Conservation (phyloP, 176 grass and related monocot genomes). For the Elaeis guineensis region DNA sequence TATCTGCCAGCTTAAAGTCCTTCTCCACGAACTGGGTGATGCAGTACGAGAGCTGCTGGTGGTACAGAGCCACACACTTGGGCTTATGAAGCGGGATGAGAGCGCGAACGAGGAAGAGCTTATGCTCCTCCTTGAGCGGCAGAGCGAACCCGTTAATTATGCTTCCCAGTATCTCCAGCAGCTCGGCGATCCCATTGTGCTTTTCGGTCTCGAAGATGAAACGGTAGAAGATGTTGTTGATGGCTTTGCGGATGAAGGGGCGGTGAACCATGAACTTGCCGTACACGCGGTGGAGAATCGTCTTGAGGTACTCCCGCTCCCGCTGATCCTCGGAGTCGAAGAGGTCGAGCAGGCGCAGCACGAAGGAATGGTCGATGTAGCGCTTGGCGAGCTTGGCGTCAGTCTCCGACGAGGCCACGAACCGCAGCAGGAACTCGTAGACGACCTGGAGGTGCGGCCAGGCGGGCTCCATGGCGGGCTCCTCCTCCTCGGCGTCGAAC, state of each 20-base stretch:
- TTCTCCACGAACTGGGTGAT: constrained; percentile 87
- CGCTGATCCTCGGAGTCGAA: constrained; percentile 87
- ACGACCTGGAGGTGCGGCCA: constrained; percentile 80
- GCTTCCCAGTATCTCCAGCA: constrained; percentile 76
- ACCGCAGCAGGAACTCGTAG: constrained; percentile 77
- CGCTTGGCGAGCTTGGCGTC: constrained; percentile 82
- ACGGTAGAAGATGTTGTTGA: constrained; percentile 84
- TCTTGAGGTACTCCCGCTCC: constrained; percentile 79
- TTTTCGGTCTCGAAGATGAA: constrained; percentile 88
- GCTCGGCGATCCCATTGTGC: constrained; percentile 76
- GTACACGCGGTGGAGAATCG: constrained; percentile 80
- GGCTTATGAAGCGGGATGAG: constrained; percentile 83
- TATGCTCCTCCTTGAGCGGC: constrained; percentile 89
- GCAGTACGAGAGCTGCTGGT: constrained; percentile 68
- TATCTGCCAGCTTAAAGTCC: constrained; percentile 66
- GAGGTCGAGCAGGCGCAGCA: constrained; percentile 64
- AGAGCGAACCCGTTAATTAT: constrained; percentile 85
- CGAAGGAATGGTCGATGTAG: constrained; percentile 70
- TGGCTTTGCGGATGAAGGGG: constrained; percentile 68
- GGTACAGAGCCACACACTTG: constrained; percentile 54
- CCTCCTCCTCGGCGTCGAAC: constrained; percentile 71
- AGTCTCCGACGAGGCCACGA: constrained; percentile 66
- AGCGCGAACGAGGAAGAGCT: constrained; percentile 61
- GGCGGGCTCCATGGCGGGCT: constrained; percentile 73
- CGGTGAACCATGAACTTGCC: constrained; percentile 96